Evolutionary conservation across 2,329 filamentous ascomycete genomes (phyloP).

Genomic region (Alternaria brassicae): DNA sequence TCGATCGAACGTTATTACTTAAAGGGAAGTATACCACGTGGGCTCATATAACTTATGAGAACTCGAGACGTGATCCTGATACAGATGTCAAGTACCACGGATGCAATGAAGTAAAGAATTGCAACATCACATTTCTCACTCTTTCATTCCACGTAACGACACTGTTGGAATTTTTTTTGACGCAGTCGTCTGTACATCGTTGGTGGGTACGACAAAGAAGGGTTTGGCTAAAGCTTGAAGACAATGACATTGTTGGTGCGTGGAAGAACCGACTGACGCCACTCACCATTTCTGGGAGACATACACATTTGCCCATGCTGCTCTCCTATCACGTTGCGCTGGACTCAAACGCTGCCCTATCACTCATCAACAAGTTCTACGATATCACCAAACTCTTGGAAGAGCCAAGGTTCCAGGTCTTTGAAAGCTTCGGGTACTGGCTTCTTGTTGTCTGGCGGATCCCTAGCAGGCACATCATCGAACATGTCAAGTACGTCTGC

Average conservation of each 20-base stretch:
- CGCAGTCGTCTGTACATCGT: neutral
- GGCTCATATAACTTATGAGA: no score
- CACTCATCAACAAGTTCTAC: constrained; percentile 46
- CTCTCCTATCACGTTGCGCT: neutral
- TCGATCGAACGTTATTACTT: neutral
- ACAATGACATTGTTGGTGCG: neutral
- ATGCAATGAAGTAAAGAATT: neutral
- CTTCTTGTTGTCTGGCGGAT: constrained; percentile 4
- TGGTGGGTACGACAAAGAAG: neutral
- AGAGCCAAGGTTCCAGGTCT: constrained; percentile 50
- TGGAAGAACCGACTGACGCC: neutral
- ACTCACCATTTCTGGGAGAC: neutral
- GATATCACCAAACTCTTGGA: constrained; percentile 50
- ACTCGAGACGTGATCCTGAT: no score
- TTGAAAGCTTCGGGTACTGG: constrained; percentile 35
- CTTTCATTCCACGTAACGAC: neutral
- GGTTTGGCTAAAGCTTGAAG: neutral
- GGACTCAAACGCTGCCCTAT: neutral
- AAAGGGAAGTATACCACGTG: neutral
- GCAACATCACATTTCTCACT: neutral
- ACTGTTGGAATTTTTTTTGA: no score
- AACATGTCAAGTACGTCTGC: neutral
- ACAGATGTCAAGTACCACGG: neutral
- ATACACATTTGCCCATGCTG: neutral
- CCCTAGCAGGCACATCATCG: neutral